These are phyloP conservation scores for Orbilia blumenaviensis DNA, from an alignment of 2,329 filamentous ascomycete species.

Conservation along the genomic window DNA sequence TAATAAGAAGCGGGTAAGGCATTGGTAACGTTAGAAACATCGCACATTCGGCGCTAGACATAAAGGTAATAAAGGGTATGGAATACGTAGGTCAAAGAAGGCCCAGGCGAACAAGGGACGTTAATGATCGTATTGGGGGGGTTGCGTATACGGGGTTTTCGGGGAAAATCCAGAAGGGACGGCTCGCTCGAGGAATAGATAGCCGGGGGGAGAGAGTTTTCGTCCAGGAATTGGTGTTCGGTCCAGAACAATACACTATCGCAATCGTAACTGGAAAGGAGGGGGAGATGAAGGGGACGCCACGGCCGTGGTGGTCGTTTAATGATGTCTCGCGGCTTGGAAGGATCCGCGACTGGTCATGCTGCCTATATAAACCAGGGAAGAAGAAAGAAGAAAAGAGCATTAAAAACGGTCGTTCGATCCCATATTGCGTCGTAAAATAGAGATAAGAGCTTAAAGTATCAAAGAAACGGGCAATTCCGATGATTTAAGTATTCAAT, in stretches of 20 bases:
- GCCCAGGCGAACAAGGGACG: neutral
- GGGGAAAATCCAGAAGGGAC: neutral
- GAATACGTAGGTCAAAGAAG: neutral
- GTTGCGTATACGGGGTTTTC: neutral
- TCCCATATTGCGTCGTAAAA: slow-evolving; percentile 44
- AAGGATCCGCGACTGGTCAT: slow-evolving; percentile 51
- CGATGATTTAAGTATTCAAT: slow-evolving; percentile 43
- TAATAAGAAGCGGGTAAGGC: neutral
- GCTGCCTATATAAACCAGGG: slow-evolving; percentile 40
- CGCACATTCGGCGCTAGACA: neutral
- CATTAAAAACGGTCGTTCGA: slow-evolving; percentile 39
- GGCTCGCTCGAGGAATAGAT: neutral
- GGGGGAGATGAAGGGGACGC: neutral
- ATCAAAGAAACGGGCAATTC: slow-evolving; percentile 17
- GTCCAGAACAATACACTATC: neutral
- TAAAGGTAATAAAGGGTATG: neutral
- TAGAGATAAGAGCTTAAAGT: slow-evolving; percentile 35
- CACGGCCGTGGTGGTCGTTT: neutral
- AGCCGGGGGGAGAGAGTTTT: no score
- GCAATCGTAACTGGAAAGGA: neutral
- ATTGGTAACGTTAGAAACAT: slow-evolving; percentile 35
- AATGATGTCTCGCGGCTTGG: slow-evolving; percentile 31
- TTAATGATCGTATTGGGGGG: neutral
- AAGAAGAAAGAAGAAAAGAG: slow-evolving; percentile 31
- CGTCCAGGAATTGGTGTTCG: slow-evolving; percentile 3